Conservation (phyloP, 495 filamentous ascomycete genomes). For the Aspergillus ellipticus region DNA sequence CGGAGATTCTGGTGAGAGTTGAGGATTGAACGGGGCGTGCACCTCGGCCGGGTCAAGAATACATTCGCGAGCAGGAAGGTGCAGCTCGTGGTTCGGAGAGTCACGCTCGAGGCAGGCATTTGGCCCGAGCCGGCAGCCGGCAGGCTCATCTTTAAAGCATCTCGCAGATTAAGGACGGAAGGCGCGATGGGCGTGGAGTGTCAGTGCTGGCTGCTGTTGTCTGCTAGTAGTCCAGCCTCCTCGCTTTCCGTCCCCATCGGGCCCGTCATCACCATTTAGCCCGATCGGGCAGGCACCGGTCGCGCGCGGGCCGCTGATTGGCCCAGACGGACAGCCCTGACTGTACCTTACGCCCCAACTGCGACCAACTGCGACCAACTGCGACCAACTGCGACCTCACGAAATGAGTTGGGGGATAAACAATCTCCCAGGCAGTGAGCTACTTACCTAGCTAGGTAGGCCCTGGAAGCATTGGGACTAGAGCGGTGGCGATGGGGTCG, state of each 20-base stretch:
- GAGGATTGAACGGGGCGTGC: background rate
- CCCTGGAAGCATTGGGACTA: too few relatives aligned
- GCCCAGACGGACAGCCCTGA: background rate
- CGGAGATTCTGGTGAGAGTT: background rate
- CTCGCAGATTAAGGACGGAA: background rate
- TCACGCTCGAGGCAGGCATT: background rate
- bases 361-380: too few relatives aligned
- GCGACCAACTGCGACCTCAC: background rate
- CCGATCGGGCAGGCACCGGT: constrained; percentile 9
- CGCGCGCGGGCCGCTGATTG: constrained; percentile 2
- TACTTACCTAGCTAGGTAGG: too few relatives aligned
- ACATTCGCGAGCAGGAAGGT: constrained; percentile 7
- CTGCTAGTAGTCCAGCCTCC: constrained; percentile 17
- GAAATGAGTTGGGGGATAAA: background rate
- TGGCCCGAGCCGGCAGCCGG: too few relatives aligned
- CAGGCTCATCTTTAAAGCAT: constrained; percentile 8
- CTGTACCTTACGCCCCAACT: background rate
- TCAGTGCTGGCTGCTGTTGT: background rate
- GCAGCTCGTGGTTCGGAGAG: constrained; percentile 2
- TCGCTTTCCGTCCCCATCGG: constrained; percentile 6
- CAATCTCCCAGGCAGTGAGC: background rate
- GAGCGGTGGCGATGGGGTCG: too few relatives aligned
- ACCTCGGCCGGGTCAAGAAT: background rate
- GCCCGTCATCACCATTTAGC: constrained; percentile 4
- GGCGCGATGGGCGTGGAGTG: background rate